Evolutionary conservation across 2,329 filamentous ascomycete genomes (phyloP).

Genomic region (Chlorencoelia australis): DNA sequence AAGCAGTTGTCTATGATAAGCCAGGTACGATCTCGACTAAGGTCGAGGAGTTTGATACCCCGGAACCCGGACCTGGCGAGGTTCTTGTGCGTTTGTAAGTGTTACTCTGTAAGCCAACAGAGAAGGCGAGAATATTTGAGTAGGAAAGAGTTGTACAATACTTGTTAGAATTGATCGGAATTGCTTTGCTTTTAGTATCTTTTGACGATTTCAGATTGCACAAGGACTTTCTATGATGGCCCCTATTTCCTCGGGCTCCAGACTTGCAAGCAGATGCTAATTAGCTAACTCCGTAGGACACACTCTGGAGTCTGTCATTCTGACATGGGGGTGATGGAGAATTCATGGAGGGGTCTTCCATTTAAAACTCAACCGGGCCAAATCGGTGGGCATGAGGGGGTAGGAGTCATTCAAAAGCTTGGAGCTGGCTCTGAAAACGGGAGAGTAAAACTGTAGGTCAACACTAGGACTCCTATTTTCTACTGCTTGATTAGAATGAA

Average conservation of each 20-base stretch:
- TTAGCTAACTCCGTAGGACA: constrained; percentile 30
- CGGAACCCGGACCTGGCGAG: constrained; percentile 52
- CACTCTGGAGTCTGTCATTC: constrained; percentile 58
- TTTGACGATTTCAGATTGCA: no score
- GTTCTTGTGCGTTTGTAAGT: constrained; percentile 50
- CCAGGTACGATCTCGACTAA: constrained; percentile 56
- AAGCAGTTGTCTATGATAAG: constrained; percentile 54
- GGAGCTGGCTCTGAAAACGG: constrained; percentile 47
- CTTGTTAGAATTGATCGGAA: constrained; percentile 2
- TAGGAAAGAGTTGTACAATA: no score
- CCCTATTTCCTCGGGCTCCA: no score
- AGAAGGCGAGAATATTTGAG: no score
- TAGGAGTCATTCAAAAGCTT: constrained; percentile 54
- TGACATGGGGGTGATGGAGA: constrained; percentile 47
- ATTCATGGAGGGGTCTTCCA: constrained; percentile 35
- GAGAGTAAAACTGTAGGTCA: constrained; percentile 49
- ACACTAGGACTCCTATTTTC: no score
- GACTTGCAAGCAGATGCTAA: no score
- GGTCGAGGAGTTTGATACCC: constrained; percentile 51
- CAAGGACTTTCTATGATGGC: no score
- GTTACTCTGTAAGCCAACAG: no score
- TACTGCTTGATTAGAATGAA: no score
- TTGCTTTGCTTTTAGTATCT: no score
- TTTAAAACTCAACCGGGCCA: constrained; percentile 49
- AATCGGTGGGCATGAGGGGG: constrained; percentile 60